A percentile compares a stretch with the other conserved stretches of the same genome.
Conservation (phyloP, 345 rosid genomes). For the Excoecaria cochinchinensis region DNA sequence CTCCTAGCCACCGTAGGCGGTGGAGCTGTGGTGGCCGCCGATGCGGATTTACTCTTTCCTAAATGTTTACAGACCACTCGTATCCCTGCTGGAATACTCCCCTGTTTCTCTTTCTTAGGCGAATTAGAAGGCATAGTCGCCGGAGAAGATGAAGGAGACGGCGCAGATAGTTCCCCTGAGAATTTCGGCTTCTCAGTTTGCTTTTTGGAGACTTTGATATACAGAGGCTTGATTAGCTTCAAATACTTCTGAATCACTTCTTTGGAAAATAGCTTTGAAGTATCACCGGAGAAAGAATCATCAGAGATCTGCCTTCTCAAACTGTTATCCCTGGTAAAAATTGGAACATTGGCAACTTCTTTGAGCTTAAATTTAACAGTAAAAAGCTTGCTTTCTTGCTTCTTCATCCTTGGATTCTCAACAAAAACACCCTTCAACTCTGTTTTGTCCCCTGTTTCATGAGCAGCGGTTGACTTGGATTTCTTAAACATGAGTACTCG, state of each 20-base stretch:
- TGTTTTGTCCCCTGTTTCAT: conserved; percentile 17
- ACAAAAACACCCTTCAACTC: conserved; percentile 11
- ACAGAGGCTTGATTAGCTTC: conserved; percentile 28
- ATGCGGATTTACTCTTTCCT: conserved; percentile 36
- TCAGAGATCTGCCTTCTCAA: conserved; percentile 25
- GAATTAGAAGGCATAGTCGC: conserved; percentile 20
- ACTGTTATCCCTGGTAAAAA: conserved; percentile 36
- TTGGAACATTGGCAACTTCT: conserved; percentile 29
- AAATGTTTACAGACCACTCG: conserved; percentile 27
- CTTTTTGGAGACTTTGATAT: conserved; percentile 39
- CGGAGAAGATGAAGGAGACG: conserved; percentile 51
- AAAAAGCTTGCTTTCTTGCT: conserved; percentile 33
- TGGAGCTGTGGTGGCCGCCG: background rate
- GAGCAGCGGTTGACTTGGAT: conserved; percentile 41
- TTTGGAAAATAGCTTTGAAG: conserved; percentile 21
- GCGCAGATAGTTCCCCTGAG: conserved; percentile 24
- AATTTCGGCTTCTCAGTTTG: conserved; percentile 28
- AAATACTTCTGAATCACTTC: conserved; percentile 29
- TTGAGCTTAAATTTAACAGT: conserved; percentile 45
- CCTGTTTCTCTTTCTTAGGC: conserved; percentile 28
- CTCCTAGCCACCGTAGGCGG: conserved; percentile 9
- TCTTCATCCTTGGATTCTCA: conserved; percentile 23
- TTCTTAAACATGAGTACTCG: conserved; percentile 56
- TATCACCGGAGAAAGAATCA: conserved; percentile 17
- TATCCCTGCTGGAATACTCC: conserved; percentile 25